These are phyloP conservation scores for Ogataea sp. DNA, from an alignment of 805 yeast species.

Conservation along the genomic window DNA sequence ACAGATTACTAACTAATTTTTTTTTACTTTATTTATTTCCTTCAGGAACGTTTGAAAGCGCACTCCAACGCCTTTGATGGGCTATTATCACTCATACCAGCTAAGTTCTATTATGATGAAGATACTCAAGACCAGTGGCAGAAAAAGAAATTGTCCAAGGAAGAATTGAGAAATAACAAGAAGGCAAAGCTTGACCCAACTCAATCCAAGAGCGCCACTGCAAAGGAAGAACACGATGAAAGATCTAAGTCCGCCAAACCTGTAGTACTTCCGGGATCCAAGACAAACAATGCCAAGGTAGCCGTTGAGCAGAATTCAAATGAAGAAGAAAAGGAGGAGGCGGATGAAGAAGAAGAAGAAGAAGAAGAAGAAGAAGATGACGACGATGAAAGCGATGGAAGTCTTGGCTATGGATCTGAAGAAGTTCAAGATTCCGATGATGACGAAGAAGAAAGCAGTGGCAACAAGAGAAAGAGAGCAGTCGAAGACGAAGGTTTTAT, in stretches of 20 bases:
- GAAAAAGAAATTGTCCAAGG: conserved; percentile 66
- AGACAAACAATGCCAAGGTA: conserved; percentile 10
- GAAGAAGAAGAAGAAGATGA: conserved; percentile 20
- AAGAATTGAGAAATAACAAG: conserved; percentile 52
- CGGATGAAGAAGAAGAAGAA: no score
- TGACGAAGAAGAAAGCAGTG: conserved; percentile 31
- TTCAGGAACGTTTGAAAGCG: conserved; percentile 64
- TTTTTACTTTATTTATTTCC: not conserved
- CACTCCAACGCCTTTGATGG: conserved; percentile 85
- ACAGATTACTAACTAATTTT: conserved; percentile 2
- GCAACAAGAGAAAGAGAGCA: conserved; percentile 5
- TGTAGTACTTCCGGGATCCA: conserved; percentile 29
- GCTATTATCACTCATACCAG: conserved; percentile 82
- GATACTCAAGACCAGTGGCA: conserved; percentile 89
- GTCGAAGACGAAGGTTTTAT: conserved; percentile 2
- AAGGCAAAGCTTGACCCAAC: conserved; percentile 72
- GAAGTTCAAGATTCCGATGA: conserved; percentile 24
- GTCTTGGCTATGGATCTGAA: conserved; percentile 10
- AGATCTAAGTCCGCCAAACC: conserved; percentile 47
- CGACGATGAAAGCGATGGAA: conserved; percentile 15
- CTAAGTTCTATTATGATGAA: conserved; percentile 88
- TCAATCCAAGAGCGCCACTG: conserved; percentile 36
- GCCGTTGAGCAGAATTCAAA: no score
- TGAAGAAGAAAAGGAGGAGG: no score
- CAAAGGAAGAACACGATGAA: conserved; percentile 51